Base-by-base conservation (phyloP, 2,329 filamentous ascomycete species). In the Xylariaceae sp. region DNA sequence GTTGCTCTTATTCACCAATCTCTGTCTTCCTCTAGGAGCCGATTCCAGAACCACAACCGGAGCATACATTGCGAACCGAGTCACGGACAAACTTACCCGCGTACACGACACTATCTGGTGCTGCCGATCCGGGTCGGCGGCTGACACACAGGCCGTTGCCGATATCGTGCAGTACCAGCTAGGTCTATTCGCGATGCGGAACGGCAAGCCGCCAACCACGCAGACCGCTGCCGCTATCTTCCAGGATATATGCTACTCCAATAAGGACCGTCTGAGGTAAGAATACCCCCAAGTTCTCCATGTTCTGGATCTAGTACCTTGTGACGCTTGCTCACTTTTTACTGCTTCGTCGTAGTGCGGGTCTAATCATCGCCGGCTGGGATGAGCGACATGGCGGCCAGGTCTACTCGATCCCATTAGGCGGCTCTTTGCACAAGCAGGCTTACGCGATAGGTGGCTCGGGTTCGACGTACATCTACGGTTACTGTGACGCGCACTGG, bases 91-190 rank as follows among this genome's bases (percentile, higher is more conserved):
- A 80, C 85, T 99, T 71, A 99, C 94, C 68, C 88, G 91, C 79
- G 92, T 99, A 58, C 89, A 95, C 76, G 94, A 99, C 74, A 97
- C 92, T 56, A 97, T 99, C 75, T 99, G 94, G 94, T 99, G 94
- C 79, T 99, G 94, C 78, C 87, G 94, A 68, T 97, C 94, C 58
- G 94, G 94, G 50, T 99, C 94, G 30, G 94, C 94, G 34, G 94
- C 94, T 64, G 94, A 99, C 71, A 99, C 94, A 56, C 94, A 99
- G 75, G 94, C 94, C 48, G 91, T 99, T 47, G 94, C 94, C 56
- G 94, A 99, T 69, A 96, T 99, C 67, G 94, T 99, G 42, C 89
- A 95, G 71, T 96, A 97, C 74, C 89, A 99, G 72, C 81, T 99
- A 50, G 89, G 89, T 66, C 84, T 96, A 76, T 97, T 95, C 73